These are phyloP conservation scores for Globisporangium megalacanthum DNA, from an alignment of 352 stramenopile species.

Conservation along the genomic window DNA sequence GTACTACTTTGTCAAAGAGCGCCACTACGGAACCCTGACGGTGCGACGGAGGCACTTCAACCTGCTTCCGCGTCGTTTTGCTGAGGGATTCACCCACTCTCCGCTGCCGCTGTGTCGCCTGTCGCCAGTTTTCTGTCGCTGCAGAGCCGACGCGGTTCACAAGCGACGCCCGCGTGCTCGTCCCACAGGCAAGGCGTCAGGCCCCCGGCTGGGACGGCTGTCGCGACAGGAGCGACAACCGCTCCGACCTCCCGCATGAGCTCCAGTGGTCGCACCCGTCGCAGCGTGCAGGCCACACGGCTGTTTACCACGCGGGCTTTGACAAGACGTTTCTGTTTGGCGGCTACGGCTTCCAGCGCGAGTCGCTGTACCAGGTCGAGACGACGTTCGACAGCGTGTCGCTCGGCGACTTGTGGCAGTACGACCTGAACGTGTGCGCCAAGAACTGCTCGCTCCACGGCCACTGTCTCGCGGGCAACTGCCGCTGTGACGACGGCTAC, in stretches of 20 bases:
- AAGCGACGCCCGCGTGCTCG: constrained; percentile 56
- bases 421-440: constrained; percentile 85
- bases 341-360: constrained; percentile 68
- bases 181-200: constrained; percentile 86
- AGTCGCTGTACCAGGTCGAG: constrained; percentile 56
- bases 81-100: background rate
- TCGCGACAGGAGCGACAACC: constrained; percentile 76
- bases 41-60: constrained; percentile 16
- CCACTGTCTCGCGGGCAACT: constrained; percentile 89
- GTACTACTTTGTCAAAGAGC: constrained; percentile 70
- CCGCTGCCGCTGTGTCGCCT: background rate
- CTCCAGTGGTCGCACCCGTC: constrained; percentile 85
- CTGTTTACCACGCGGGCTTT: constrained; percentile 68
- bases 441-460: constrained; percentile 94
- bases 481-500: constrained; percentile 92
- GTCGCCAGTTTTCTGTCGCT: constrained; percentile 68
- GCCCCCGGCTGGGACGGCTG: constrained; percentile 95
- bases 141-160: constrained; percentile 88
- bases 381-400: constrained; percentile 51
- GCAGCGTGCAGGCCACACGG: constrained; percentile 81
- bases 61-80: background rate
- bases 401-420: constrained; percentile 88
- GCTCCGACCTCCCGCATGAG: constrained; percentile 42
- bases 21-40: constrained; percentile 63
- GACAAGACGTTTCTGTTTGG: constrained; percentile 88